phyloP scores from a whole-genome alignment of 176 grass and related monocot genomes.

The Themeda triandra region DNA sequence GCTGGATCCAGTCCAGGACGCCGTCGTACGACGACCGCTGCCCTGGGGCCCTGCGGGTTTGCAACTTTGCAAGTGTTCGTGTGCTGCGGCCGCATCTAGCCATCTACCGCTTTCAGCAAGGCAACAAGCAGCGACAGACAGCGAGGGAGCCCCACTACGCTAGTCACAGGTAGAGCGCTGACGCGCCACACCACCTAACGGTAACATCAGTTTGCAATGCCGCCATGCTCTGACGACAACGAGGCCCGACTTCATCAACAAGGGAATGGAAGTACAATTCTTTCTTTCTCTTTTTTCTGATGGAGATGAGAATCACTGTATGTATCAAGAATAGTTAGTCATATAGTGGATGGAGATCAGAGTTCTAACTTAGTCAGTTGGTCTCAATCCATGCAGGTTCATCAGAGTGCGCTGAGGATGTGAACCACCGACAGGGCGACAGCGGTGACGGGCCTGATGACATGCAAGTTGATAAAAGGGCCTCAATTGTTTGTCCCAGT shows the following conservation, averaged over 20 bases:
- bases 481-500: not conserved
- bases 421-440: not conserved
- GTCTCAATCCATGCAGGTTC: not conserved
- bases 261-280: not conserved
- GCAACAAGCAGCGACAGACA: not conserved
- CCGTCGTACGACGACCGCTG: not conserved
- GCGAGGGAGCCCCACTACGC: not conserved
- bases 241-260: not conserved
- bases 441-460: not conserved
- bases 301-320: not conserved
- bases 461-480: not conserved
- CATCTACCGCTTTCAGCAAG: not conserved
- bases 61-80: not conserved
- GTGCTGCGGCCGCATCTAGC: not conserved
- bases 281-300: not conserved
- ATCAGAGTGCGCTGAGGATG: not conserved
- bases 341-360: not conserved
- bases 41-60: not conserved
- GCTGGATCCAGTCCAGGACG: not conserved
- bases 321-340: not conserved
- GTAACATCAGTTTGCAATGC: not conserved
- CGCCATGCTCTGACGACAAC: not conserved
- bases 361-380: not conserved
- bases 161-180: not conserved
- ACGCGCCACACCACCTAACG: constrained; percentile 1